A percentile compares a stretch with the other conserved stretches of the same genome.
Evolutionary conservation across 805 yeast genomes (phyloP).

Genomic region (Starmera dryadoides): DNA sequence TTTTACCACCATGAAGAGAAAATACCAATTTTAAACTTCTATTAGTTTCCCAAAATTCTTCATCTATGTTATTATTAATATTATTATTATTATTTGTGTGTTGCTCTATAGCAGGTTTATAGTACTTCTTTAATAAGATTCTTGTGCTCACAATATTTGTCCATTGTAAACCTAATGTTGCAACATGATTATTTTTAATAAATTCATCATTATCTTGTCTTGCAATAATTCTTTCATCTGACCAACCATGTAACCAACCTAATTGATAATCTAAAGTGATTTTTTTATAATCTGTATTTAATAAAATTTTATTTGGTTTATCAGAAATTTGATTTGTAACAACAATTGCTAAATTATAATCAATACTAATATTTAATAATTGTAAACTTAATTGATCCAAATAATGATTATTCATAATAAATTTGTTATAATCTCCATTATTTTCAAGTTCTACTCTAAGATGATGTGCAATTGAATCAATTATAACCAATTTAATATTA

Average conservation of each 20-base stretch:
- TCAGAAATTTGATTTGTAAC: slow-evolving; percentile 80
- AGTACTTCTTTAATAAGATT: slow-evolving; percentile 35
- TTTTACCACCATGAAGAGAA: slow-evolving; percentile 20
- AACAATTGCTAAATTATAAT: slow-evolving; percentile 50
- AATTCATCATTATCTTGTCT: slow-evolving; percentile 18
- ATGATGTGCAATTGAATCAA: slow-evolving; percentile 84
- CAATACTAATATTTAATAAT: slow-evolving; percentile 41
- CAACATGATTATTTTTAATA: slow-evolving; percentile 22
- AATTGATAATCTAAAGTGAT: slow-evolving; percentile 52
- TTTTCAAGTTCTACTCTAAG: slow-evolving; percentile 53
- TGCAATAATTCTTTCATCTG: slow-evolving; percentile 28
- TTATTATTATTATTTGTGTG: slow-evolving; percentile 4
- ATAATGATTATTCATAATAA: slow-evolving; percentile 35
- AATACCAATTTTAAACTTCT: slow-evolving; percentile 33
- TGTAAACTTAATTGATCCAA: slow-evolving; percentile 36
- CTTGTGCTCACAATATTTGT: slow-evolving; percentile 43
- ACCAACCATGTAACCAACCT: slow-evolving; percentile 77
- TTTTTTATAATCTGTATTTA: slow-evolving; percentile 17
- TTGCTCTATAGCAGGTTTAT: slow-evolving; percentile 28
- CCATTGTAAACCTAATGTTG: slow-evolving; percentile 53
- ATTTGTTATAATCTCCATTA: slow-evolving; percentile 24
- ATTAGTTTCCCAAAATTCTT: slow-evolving; percentile 15
- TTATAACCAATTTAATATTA: slow-evolving; percentile 47
- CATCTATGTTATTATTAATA: slow-evolving; percentile 5
- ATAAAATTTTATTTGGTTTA: slow-evolving; percentile 26